Evolutionary conservation across 108 stramenopile genomes (phyloP), one percentile per base, ranked within the genome.

Genomic region (Fragilariopsis cylindrus): DNA sequence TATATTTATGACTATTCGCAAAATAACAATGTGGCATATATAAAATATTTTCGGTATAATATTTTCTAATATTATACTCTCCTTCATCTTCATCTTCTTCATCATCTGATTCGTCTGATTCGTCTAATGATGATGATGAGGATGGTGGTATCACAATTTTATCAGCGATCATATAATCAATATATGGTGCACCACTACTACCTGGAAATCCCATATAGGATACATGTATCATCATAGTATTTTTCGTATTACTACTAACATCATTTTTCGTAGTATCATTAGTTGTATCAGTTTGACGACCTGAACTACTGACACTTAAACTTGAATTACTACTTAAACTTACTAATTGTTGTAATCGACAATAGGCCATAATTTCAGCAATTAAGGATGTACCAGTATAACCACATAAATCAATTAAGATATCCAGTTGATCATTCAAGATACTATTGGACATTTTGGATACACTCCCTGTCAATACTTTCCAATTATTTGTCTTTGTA

Each of bases 1-100:
- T 72, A 82, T 72, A 87, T 78, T 57, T 84, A 75, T 96, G 96
- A 70, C 87, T 87, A 69, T 95, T 93, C 47, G 92, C 93, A 78
- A 96, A 92, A 77, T 93, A 93, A 57, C 81, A 88, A 73, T 94
- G 92, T 30, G 96, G 96, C 88, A 96, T 87, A 72, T 69, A 84
- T 30, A 95, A 62, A 55, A 92, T 70, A 40, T 66, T 76, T 74
- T 91, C 94, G 2, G 82, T 60, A 82, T 96, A 96, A 65, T 88
- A 70, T 7, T 71, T 43, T n/a, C 90, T 84, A 57, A 86, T 44
- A 15, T 76, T 53, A 30, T 30, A 0, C 30, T 2, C 30, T 30
- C 2, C 30, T 2, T n/a, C n/a, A n/a, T 30, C 30, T 2, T 30
- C 30, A 0, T 30, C 30, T 2, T 30, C 30, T 30, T 30, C 30